These are phyloP conservation scores for Apiospora marii DNA, from an alignment of 2,329 filamentous ascomycete genomes.

Conservation along the genomic window DNA sequence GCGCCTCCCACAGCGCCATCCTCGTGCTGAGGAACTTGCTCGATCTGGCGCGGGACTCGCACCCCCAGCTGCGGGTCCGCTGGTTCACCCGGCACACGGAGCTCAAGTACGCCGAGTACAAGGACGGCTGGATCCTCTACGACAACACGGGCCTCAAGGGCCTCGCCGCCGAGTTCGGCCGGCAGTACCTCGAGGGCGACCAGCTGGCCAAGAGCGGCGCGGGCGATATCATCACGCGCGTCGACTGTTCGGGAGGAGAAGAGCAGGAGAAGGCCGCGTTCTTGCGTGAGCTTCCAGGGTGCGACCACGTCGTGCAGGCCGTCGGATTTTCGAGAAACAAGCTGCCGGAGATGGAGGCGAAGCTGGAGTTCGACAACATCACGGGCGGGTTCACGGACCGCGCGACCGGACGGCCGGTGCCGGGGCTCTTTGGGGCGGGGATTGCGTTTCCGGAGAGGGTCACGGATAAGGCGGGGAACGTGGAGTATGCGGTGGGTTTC, in stretches of 20 bases:
- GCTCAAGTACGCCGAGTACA: constrained; percentile 67
- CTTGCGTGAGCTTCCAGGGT: constrained; percentile 53
- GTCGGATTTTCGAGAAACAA: constrained; percentile 63
- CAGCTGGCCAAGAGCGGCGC: constrained; percentile 54
- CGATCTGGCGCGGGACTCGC: constrained; percentile 57
- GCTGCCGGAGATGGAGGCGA: constrained; percentile 52
- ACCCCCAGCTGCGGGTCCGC: constrained; percentile 61
- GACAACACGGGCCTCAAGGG: constrained; percentile 74
- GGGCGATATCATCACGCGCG: constrained; percentile 53
- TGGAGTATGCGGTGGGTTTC: constrained; percentile 68
- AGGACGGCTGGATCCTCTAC: constrained; percentile 68
- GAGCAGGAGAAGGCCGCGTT: constrained; percentile 54
- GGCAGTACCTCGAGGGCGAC: constrained; percentile 63
- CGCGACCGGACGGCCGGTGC: constrained; percentile 49
- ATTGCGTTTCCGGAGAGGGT: constrained; percentile 71
- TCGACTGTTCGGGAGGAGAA: constrained; percentile 50
- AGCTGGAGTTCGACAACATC: constrained; percentile 42
- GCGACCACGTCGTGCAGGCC: constrained; percentile 63
- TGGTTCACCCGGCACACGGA: constrained; percentile 67
- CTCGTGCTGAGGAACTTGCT: constrained; percentile 68
- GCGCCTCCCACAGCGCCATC: constrained; percentile 69
- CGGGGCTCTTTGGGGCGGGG: constrained; percentile 65
- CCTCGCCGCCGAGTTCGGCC: constrained; percentile 65
- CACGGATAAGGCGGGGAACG: constrained; percentile 66
- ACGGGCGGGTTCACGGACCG: constrained; percentile 57